Base-by-base conservation (phyloP, 2,329 filamentous ascomycete species). In the Xylaria sp. region DNA sequence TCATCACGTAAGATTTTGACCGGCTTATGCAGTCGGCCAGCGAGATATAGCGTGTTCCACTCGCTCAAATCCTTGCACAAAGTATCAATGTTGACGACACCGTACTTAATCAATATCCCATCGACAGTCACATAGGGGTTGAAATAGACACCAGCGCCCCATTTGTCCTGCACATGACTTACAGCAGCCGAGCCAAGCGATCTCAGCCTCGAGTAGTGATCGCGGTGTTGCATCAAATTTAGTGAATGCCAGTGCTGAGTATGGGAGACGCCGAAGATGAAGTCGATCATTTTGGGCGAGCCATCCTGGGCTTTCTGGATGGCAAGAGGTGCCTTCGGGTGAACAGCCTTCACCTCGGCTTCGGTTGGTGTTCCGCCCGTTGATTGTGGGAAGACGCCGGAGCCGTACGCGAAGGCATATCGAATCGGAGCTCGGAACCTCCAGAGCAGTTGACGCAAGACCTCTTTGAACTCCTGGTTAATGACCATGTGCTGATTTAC, bases 341-440 rank as follows among this genome's bases (percentile, higher is more conserved):
- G 93, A 20, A 92, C 84, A 18, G 86, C 84, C 54, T 73, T 78
- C 60, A 85, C 76, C 52, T 83, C 78, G 9, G 76, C 79, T 46
- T 83, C 81, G 20, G 84, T 77, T 46, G 86, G 76, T 56, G 76
- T 72, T 61, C 81, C 81, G 50, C 74, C 68, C 54, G 72, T 76
- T 19, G 77, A 77, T 71, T 99, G 94, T 0, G 92, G 87, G 68
- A 99, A 99, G 8, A 99, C 94, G 3, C 94, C 94, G 5, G 93
- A 97, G 19, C 94, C 94, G 69, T 99, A 99, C 1, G 94, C 94
- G 72, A 99, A 96, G 13, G 92, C 93, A 76, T 97, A 97, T 51
- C 92, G 86, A 62, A 99, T 96, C 0, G 94, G 93, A 0, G 94
- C 93, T 47, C 88, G 83, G 73, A 99, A 97, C 66, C 95, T 85